Evolutionary conservation across 2,329 filamentous ascomycete genomes (phyloP).

Genomic region (Chaetomiaceae sp.): DNA sequence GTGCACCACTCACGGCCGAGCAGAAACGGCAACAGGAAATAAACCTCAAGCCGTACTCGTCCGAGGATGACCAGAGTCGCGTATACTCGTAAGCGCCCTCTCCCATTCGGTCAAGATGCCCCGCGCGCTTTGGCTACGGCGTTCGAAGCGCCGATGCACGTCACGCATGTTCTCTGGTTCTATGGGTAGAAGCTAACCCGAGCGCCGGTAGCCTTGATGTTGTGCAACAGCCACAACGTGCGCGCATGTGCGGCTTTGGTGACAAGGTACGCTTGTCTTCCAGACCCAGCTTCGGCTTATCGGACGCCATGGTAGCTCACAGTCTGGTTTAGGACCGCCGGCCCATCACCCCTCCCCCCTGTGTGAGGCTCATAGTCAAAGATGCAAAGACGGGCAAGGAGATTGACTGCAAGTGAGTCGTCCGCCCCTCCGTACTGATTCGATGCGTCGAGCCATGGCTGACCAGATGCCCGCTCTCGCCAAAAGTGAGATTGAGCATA

Average conservation of each 20-base stretch:
- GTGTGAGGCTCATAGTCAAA: conserved; percentile 75
- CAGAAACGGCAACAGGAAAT: conserved; percentile 24
- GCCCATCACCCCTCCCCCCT: conserved; percentile 93
- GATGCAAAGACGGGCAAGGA: conserved; percentile 73
- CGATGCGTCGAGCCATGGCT: background rate
- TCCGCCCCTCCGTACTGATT: background rate
- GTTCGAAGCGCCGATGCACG: conserved; percentile 1
- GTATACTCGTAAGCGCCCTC: conserved; percentile 24
- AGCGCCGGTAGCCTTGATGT: conserved; percentile 59
- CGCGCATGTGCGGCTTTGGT: conserved; percentile 97
- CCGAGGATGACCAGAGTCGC: conserved; percentile 23
- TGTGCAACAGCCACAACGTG: conserved; percentile 84
- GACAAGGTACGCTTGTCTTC: conserved; percentile 67
- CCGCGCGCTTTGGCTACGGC: background rate
- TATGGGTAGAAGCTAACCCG: conserved; percentile 18
- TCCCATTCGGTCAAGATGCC: background rate
- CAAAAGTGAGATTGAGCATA: conserved; percentile 53
- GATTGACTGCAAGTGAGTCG: conserved; percentile 72
- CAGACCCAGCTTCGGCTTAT: background rate
- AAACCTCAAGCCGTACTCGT: conserved; percentile 27
- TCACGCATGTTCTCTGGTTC: background rate
- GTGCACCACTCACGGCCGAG: conserved; percentile 23
- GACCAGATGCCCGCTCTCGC: conserved; percentile 8
- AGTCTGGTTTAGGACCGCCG: conserved; percentile 73
- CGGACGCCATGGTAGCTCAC: conserved; percentile 2